Evolutionary conservation across 2,329 filamentous ascomycete species (phyloP), one percentile per base, ranked within the genome.

Genomic region (Apiospora marii): DNA sequence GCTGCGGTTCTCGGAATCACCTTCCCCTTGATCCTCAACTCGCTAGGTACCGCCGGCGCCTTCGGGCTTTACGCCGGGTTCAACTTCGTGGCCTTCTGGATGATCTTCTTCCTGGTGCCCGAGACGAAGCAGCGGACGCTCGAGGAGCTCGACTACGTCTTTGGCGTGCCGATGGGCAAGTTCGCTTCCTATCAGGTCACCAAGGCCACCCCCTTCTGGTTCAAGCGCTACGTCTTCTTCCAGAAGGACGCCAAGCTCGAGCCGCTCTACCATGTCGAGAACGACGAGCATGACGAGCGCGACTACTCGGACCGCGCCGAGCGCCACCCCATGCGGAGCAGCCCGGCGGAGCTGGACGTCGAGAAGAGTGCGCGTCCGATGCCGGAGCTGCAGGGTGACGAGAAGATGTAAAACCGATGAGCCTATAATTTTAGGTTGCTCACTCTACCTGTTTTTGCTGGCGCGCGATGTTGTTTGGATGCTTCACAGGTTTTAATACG

Each of bases 1-100:
- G 89, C 89, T 0, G 85, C 88, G 0, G 87, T 93, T 0, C 82
- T 91, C 67, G 87, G 88, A n/a, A 88, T 93, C 70, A 92, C 90
- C 0, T 91, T 91, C 77, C 90, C 90, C 1, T 83, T 87, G 67
- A 87, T 92, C 82, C 81, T 91, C 16, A 79, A 80, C 3, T 77
- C 79, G 14, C 74, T 88, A 0, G 81, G 82, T 3, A 83, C 86
- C 1, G 78, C 85, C 4, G 88, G 88, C 1, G 85, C 88, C 0
- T 81, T 83, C 72, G 83, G 82, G 0, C 83, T 86, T 74, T 88
- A 88, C 67, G 85, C 85, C 0, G 85, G 81, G 1, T 83, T 87
- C 46, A 87, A 87, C 74, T 58, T 85, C 0, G 77, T 86, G 0
- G 86, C 85, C 0, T 83, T 86, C 77, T 71, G 82, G 53, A 81